Evolutionary conservation across 2,329 filamentous ascomycete species (phyloP).

Genomic region (Talaromyces islandicus): DNA sequence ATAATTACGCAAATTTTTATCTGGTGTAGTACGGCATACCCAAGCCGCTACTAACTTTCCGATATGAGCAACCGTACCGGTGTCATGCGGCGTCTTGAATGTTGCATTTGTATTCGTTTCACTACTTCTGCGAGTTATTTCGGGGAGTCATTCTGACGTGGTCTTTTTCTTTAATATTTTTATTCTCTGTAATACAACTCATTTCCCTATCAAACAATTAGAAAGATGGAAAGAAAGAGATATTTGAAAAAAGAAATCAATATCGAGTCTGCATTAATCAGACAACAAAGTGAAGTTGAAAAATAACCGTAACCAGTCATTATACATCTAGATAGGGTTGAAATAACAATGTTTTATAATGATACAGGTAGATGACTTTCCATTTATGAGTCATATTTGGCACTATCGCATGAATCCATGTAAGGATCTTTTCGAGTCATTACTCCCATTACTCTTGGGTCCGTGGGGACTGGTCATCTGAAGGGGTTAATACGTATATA

Average conservation of each 20-base stretch:
- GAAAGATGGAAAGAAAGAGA: not conserved
- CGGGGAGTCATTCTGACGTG: not conserved
- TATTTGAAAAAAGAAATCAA: not conserved
- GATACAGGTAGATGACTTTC: not conserved
- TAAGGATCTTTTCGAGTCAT: too few relatives aligned
- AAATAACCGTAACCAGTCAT: too few relatives aligned
- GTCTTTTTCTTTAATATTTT: not conserved
- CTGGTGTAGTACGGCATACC: too few relatives aligned
- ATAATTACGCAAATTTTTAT: too few relatives aligned
- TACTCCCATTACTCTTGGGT: not conserved
- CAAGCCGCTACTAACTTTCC: not conserved
- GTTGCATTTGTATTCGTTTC: not conserved
- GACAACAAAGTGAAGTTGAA: not conserved
- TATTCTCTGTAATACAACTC: too few relatives aligned
- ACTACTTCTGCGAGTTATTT: not conserved
- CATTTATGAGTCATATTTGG: not conserved
- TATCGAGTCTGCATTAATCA: not conserved
- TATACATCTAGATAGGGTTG: not conserved
- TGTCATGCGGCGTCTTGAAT: not conserved
- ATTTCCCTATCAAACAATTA: not conserved
- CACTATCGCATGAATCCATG: too few relatives aligned
- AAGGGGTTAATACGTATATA: not conserved
- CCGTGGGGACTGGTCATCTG: not conserved
- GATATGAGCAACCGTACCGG: not conserved
- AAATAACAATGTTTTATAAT: not conserved